Evolutionary conservation across 495 filamentous ascomycete species (phyloP), one percentile per base, ranked within the genome.

Genomic region (Aspergillus olivimuriae): DNA sequence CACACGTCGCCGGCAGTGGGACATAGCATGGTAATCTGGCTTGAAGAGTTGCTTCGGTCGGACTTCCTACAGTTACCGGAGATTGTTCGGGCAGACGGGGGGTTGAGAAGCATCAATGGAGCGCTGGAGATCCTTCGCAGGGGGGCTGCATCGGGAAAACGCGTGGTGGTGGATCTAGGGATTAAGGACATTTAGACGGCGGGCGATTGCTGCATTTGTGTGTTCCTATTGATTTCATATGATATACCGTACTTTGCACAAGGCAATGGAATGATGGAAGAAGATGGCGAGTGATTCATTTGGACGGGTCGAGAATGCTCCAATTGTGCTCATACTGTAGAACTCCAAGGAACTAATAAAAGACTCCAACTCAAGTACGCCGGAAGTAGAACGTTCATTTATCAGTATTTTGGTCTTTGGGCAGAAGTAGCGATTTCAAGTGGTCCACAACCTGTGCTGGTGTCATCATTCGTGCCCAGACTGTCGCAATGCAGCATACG

Each of bases 81-180:
- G 43, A 71, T 83, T 48, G 69, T 79, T 28, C 69, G 69, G 31
- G 71, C 75, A 2, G 69, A 75, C 34, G 75, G 77, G 2, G 82
- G 81, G 4, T 43, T 86, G 15, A 71, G 62, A 10, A 76, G 77
- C 7, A 71, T 86, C 6, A 85, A 86, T 62, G 70, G 60, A 20
- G 80, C 76, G 2, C 55, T 86, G 40, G 77, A 84, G 46, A 58
- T 65, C 36, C 62, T 85, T 53, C 63, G 78, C 31, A 66, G 65
- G 54, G 80, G 81, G 4, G 64, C 69, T 20, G 71, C 73, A 26
- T 75, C 72, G 41, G 78, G 78, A 5, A 80, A 80, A 44, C 69
- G 77, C 39, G 64, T 81, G 48, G 78, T 82, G 17, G 73, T 83
- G n/a, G 62, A 66, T 36, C 48, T 70, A 21, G 52, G 49, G 4